Evolutionary conservation across 768 basidiomycete genomes (phyloP).

Genomic region (Holtermannia corniformis): DNA sequence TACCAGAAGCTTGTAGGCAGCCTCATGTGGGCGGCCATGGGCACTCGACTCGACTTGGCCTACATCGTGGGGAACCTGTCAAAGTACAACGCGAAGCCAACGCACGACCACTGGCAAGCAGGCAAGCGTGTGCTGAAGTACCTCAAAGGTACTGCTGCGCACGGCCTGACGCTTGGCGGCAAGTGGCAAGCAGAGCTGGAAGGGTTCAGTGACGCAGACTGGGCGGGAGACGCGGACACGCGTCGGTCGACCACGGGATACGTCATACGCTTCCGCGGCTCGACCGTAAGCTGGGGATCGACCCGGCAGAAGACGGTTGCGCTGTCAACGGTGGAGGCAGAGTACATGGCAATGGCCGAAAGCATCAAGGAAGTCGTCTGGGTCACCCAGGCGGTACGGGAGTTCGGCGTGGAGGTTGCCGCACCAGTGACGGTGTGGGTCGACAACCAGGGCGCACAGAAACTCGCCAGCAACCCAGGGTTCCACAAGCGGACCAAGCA

Average conservation of each 20-base stretch:
- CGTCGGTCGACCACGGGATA: conserved; percentile 41
- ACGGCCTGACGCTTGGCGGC: conserved; percentile 4
- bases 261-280: conserved; percentile 38
- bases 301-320: conserved; percentile 44
- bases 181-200: conserved; percentile 10
- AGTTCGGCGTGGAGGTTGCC: neutral
- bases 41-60: conserved; percentile 41
- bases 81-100: neutral
- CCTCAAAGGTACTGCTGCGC: conserved; percentile 2
- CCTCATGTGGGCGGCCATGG: conserved; percentile 37
- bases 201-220: conserved; percentile 39
- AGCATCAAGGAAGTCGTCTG: conserved; percentile 43
- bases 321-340: conserved; percentile 45
- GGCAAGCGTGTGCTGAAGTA: conserved; percentile 7
- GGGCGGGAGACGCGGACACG: conserved; percentile 22
- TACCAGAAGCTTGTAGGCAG: conserved; percentile 27
- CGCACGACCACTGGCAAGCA: conserved; percentile 4
- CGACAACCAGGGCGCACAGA: conserved; percentile 45
- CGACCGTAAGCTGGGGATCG: conserved; percentile 44
- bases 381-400: conserved; percentile 26
- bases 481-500: conserved; percentile 44
- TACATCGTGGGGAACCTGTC: conserved; percentile 9
- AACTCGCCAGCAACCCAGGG: conserved; percentile 37
- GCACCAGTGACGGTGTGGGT: conserved; percentile 12
- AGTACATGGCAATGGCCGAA: conserved; percentile 44